Conservation (phyloP, 768 basidiomycete species). For the Hortiboletus campestris region DNA sequence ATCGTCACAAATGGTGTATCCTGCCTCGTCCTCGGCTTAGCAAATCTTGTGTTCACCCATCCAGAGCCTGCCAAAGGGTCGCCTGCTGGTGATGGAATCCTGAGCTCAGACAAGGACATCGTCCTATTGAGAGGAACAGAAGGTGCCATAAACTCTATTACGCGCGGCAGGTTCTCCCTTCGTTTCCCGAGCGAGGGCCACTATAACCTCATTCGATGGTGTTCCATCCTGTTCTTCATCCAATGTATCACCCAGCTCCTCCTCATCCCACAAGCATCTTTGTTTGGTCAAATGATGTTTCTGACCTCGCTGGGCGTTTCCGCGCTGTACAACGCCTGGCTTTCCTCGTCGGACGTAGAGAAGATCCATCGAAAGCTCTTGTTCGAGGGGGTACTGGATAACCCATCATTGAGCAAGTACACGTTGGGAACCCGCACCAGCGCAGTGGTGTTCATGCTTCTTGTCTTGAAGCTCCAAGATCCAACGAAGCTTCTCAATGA, state of each 20-base stretch:
- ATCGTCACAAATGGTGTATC: constrained; percentile 32
- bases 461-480: constrained; percentile 8
- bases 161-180: constrained; percentile 19
- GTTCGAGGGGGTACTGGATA: constrained; percentile 7
- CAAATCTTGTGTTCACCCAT: constrained; percentile 19
- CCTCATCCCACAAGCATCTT: constrained; percentile 29
- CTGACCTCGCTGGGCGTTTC: constrained; percentile 26
- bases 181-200: constrained; percentile 15
- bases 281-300: constrained; percentile 34
- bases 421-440: constrained; percentile 16
- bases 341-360: constrained; percentile 31
- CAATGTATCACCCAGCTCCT: constrained; percentile 30
- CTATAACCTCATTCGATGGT: constrained; percentile 16
- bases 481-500: constrained; percentile 11
- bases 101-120: constrained; percentile 18
- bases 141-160: constrained; percentile 28
- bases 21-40: constrained; percentile 25
- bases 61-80: constrained; percentile 24
- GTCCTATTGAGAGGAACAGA: constrained; percentile 29
- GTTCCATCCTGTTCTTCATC: constrained; percentile 20
- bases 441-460: constrained; percentile 15
- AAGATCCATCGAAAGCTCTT: constrained; percentile 16
- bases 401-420: constrained; percentile 15
- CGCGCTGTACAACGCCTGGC: constrained; percentile 23
- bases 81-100: constrained; percentile 30